Evolutionary conservation across 306 rosid species (phyloP), one percentile per base, ranked within the genome.

Genomic region (Vigna angularis): DNA sequence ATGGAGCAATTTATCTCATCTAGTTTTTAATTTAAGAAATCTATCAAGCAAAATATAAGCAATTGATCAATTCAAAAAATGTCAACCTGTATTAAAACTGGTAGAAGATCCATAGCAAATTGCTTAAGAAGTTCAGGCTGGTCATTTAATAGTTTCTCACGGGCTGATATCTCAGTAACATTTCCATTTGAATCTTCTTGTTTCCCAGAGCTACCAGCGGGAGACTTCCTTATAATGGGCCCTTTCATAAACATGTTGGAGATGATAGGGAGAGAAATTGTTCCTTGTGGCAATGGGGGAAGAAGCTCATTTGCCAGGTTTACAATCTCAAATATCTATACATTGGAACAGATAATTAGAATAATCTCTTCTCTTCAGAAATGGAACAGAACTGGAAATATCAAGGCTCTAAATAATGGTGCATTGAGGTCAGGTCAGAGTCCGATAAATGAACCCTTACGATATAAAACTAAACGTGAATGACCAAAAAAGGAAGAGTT

Each of bases 251-350:
- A 84, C 70, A 90, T 15, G 83, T 88, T 88, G 79, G 84, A 80
- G 86, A 85, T 90, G 70, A 88, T 74, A 11, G 97, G 97, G 20
- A 91, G 93, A 79, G 96, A 87, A 72, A 96, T 89, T 66, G 89
- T 90, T 74, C 99, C 99, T 86, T 93, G 94, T 4, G 99, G 99
- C 77, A 96, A 84, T 36, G 97, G 94, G 49, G 99, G 99, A 36
- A 96, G 90, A 79, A 96, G 97, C 87, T 96, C 99, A 82, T 96
- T 96, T 72, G 94, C 97, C 64, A 96, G 87, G 86, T 93, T 96
- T 70, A 96, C 99, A 74, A 96, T 93, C 90, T 93, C 99, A 86
- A 88, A 96, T 74, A 96, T 96, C 99, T 96, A 79, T 66, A 53
- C 34, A 73, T 59, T 3, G 18, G 56, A 74, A 59, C 57, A 72